Evolutionary conservation across 2,329 filamentous ascomycete species (phyloP).

Genomic region (Phoma herbarum): DNA sequence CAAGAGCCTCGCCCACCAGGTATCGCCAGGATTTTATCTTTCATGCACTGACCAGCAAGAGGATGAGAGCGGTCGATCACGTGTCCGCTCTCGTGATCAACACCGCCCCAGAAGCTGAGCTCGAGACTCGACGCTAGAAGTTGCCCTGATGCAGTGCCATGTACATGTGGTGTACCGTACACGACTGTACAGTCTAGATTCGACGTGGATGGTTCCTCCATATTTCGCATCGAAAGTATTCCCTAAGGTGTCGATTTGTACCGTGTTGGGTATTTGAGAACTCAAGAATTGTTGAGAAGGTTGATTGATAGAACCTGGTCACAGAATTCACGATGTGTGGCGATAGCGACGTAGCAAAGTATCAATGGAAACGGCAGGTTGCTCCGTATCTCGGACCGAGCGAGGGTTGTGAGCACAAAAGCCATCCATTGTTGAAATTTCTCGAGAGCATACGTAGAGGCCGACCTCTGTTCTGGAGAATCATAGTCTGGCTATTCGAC

Average conservation of each 20-base stretch:
- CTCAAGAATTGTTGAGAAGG: not conserved
- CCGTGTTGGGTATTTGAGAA: not conserved
- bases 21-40: conserved; percentile 53
- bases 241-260: not conserved
- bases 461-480: not conserved
- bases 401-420: no score
- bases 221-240: not conserved
- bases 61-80: conserved; percentile 58
- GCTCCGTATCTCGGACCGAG: no score
- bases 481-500: not conserved
- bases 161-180: conserved; percentile 13
- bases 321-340: not conserved
- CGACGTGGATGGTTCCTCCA: not conserved
- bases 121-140: conserved; percentile 16
- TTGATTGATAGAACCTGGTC: not conserved
- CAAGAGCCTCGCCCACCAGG: conserved; percentile 60
- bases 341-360: not conserved
- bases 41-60: conserved; percentile 47
- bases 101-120: conserved; percentile 60
- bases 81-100: conserved; percentile 52
- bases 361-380: no score
- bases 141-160: conserved; percentile 7
- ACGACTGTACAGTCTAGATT: not conserved
- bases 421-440: no score
- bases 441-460: not conserved